These are phyloP conservation scores for Hypoxylon cercidicola DNA, from an alignment of 495 filamentous ascomycete genomes.

Conservation along the genomic window DNA sequence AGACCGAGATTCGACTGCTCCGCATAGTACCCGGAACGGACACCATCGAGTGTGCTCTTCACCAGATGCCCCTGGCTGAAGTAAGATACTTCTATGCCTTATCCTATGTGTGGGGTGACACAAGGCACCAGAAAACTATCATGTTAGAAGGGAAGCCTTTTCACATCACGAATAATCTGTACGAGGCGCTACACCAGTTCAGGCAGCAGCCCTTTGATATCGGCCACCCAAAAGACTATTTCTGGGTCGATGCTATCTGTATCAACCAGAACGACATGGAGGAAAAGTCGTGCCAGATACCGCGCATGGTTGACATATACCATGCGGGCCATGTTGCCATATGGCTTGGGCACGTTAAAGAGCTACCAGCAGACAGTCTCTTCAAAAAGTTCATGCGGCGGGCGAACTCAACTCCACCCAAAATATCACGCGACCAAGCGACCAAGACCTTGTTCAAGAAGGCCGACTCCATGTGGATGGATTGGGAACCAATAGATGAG, in stretches of 20 bases:
- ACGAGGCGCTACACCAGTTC: slow-evolving; percentile 22
- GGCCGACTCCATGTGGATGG: slow-evolving; percentile 11
- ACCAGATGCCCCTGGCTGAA: slow-evolving; percentile 25
- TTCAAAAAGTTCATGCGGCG: too few species aligned
- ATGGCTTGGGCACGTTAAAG: slow-evolving; percentile 36
- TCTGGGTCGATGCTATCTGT: slow-evolving; percentile 38
- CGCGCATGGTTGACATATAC: slow-evolving; percentile 40
- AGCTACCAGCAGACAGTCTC: not conserved
- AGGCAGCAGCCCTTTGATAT: slow-evolving; percentile 19
- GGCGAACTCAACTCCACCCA: too few species aligned
- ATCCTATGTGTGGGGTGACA: slow-evolving; percentile 43
- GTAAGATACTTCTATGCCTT: slow-evolving; percentile 17
- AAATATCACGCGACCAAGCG: not conserved
- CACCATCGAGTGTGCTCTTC: slow-evolving; percentile 24
- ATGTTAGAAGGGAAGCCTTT: slow-evolving; percentile 27
- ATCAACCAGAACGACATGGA: slow-evolving; percentile 29
- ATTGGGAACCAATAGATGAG: slow-evolving; percentile 28
- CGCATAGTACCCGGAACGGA: slow-evolving; percentile 29
- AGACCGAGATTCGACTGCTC: slow-evolving; percentile 27
- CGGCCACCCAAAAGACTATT: slow-evolving; percentile 21
- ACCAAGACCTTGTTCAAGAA: slow-evolving; percentile 23
- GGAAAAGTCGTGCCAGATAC: slow-evolving; percentile 25
- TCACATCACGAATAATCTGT: slow-evolving; percentile 20
- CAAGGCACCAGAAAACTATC: slow-evolving; percentile 13
- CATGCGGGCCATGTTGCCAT: slow-evolving; percentile 4